phyloP scores from a whole-genome alignment of 2,329 filamentous ascomycete species.

The Truncatella angustata region DNA sequence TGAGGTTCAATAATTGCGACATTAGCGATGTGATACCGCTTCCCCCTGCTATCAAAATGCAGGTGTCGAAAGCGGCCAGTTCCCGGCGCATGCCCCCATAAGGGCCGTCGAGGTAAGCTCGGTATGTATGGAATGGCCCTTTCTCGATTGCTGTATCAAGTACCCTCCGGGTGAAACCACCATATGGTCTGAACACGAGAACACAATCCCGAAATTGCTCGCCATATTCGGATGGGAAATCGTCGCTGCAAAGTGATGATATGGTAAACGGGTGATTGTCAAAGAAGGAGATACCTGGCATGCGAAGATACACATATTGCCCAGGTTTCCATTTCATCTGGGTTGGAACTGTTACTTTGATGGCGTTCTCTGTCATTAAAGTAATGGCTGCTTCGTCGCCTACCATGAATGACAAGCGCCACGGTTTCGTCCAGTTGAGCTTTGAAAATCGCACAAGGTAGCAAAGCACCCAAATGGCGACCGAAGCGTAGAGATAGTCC shows the following conservation, averaged over 20 bases:
- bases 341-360: conserved; percentile 92
- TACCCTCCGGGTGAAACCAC: conserved; percentile 84
- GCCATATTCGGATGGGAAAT: conserved; percentile 90
- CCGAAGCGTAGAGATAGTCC: conserved; percentile 80
- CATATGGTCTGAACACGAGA: conserved; percentile 87
- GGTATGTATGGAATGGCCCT: conserved; percentile 87
- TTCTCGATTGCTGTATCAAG: conserved; percentile 80
- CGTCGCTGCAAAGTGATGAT: conserved; percentile 85
- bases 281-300: conserved; percentile 86
- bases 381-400: conserved; percentile 91
- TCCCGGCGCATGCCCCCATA: conserved; percentile 93
- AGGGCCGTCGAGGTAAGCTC: conserved; percentile 88
- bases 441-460: conserved; percentile 76
- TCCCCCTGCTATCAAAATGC: conserved; percentile 88
- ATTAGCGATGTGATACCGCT: conserved; percentile 93
- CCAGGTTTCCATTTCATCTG: conserved; percentile 91
- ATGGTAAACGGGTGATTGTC: conserved; percentile 97
- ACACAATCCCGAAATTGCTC: conserved; percentile 85
- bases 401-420: conserved; percentile 76
- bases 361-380: conserved; percentile 86
- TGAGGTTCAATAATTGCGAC: conserved; percentile 87
- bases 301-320: conserved; percentile 91
- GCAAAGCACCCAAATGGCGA: conserved; percentile 75
- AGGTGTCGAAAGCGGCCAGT: conserved; percentile 88
- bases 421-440: conserved; percentile 84